Evolutionary conservation across 2,329 filamentous ascomycete genomes (phyloP).

Genomic region (Botrytis aclada): DNA sequence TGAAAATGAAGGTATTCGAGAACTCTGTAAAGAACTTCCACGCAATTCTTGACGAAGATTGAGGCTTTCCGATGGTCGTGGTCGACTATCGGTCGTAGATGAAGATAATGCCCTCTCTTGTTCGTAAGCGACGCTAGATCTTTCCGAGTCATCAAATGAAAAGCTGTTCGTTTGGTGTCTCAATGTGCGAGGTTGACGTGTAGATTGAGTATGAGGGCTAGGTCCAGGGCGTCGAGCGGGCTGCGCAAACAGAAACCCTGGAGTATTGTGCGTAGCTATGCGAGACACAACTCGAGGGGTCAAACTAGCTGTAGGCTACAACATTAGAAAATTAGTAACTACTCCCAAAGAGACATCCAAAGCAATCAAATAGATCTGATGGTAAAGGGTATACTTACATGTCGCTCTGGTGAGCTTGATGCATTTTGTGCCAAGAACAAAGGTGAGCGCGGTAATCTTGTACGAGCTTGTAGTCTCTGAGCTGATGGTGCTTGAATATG

Average conservation of each 20-base stretch:
- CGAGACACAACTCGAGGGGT: constrained; percentile 31
- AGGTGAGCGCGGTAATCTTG: constrained; percentile 36
- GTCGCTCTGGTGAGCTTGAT: constrained; percentile 36
- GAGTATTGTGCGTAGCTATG: constrained; percentile 30
- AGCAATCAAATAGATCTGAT: not conserved
- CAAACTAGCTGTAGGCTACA: constrained; percentile 25
- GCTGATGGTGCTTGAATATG: constrained; percentile 22
- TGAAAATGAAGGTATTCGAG: constrained; percentile 20
- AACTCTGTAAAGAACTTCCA: constrained; percentile 32
- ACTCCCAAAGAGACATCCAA: not conserved
- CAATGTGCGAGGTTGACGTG: constrained; percentile 28
- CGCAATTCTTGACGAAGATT: constrained; percentile 33
- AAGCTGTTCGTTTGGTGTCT: constrained; percentile 40
- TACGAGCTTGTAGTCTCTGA: constrained; percentile 20
- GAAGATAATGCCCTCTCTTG: constrained; percentile 30
- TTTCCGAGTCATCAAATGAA: constrained; percentile 38
- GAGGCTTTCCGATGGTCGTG: constrained; percentile 22
- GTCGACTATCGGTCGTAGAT: constrained; percentile 26
- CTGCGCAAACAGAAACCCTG: constrained; percentile 36
- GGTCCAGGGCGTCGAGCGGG: constrained; percentile 32
- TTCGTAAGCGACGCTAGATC: constrained; percentile 35
- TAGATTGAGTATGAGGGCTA: constrained; percentile 23
- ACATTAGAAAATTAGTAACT: not conserved
- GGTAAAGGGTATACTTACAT: not conserved
- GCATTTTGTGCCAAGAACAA: constrained; percentile 36